Evolutionary conservation across 768 basidiomycete species (phyloP), one percentile per base, ranked within the genome.

Genomic region (Suillus clintonianus): DNA sequence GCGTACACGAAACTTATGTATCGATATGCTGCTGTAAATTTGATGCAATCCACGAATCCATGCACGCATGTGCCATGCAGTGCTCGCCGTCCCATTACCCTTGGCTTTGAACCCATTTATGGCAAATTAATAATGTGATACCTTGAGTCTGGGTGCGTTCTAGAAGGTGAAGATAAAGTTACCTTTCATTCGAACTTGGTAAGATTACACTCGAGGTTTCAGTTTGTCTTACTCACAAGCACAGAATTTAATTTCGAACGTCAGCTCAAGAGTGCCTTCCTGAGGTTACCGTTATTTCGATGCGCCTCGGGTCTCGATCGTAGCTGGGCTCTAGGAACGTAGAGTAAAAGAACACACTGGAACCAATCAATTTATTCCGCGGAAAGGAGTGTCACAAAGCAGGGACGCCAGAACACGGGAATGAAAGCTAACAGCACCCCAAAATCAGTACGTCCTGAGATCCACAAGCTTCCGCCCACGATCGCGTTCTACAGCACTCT

Each of bases 401-500:
- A 43, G 45, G 27, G 51, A 41, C 55, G 17, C 24, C 53, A 54
- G 34, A 17, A 53, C 22, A 32, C 43, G 41, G 59, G 45, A 41
- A 42, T 43, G 43, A 51, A 60, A 47, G 17, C 17, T n/a, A 54
- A 30, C 36, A 19, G 55, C 45, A 43, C 19, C 70, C 64, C 13
- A 27, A 41, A 41, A 39, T 60, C 48, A 75, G 42, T 81, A 84
- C 63, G 86, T 83, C 77, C 86, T 82, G 65, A 89, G 78, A 67
- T 88, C 86, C 22, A 92, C 77, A 66, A 95, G 80, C 73, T 84
- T 90, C 77, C 95, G 83, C 32, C 95, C 95, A 63, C 94, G 80
- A 68, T 91, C 92, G 59, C 91, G 81, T 81, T 96, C 93, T 24
- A 96, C 80, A 64, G 91, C 90, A 62, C 76, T 80, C 72, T 87